Conservation (phyloP, 139 green algal genomes). For the Axilococcus clingmanii region DNA sequence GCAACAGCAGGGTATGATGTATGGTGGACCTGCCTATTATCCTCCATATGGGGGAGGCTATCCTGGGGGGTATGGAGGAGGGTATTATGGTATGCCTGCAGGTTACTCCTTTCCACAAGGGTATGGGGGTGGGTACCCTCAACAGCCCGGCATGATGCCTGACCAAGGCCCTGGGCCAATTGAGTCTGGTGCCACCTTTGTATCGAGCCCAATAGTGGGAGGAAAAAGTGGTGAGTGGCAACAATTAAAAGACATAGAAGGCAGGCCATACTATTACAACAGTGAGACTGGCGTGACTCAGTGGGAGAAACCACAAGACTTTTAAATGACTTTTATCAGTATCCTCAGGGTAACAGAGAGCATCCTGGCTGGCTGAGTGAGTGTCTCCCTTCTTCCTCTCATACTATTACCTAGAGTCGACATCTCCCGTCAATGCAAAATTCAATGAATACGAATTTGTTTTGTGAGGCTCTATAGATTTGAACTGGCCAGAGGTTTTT, state of each 20-base stretch:
- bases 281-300: constrained; percentile 69
- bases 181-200: neutral
- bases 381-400: too few relatives aligned
- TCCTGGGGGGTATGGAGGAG: neutral
- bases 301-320: constrained; percentile 81
- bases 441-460: too few relatives aligned
- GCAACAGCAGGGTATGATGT: neutral
- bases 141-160: neutral
- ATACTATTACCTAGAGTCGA: too few relatives aligned
- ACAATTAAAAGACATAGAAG: constrained; percentile 61
- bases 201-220: neutral
- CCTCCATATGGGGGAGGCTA: constrained; percentile 2
- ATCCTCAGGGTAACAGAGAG: too few relatives aligned
- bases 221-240: constrained; percentile 38
- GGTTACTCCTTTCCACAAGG: constrained; percentile 4
- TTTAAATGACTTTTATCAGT: too few relatives aligned
- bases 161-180: neutral
- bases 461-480: too few relatives aligned
- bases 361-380: too few relatives aligned
- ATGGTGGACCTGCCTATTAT: neutral
- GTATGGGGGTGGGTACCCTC: constrained; percentile 8
- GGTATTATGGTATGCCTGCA: neutral
- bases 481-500: too few relatives aligned
- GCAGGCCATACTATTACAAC: constrained; percentile 89
- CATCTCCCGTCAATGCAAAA: too few relatives aligned